These are phyloP conservation scores for Periconia sp. DNA, from an alignment of 2,329 filamentous ascomycete species.

Conservation along the genomic window DNA sequence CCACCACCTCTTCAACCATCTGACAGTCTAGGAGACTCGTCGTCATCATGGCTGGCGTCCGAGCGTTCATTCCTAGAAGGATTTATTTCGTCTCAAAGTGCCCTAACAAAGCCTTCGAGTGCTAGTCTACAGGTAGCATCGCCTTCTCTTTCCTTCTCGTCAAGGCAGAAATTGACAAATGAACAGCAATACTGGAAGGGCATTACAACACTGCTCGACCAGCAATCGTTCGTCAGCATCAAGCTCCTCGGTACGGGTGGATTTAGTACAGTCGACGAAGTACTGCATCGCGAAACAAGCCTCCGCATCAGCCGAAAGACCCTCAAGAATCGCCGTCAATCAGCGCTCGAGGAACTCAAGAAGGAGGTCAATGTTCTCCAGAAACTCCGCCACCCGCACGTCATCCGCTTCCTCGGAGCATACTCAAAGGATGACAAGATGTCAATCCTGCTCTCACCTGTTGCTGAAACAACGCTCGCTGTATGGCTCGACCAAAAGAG, in stretches of 20 bases:
- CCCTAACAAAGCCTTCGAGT: background rate
- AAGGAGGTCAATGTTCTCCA: conserved; percentile 41
- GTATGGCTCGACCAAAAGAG: conserved; percentile 33
- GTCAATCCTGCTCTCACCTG: conserved; percentile 39
- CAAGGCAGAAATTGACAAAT: background rate
- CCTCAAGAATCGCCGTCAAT: conserved; percentile 38
- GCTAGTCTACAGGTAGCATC: conserved; percentile 1
- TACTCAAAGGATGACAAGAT: conserved; percentile 41
- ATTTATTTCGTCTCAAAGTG: background rate
- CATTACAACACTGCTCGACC: conserved; percentile 2
- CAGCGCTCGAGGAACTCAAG: conserved; percentile 34
- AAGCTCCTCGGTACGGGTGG: conserved; percentile 39
- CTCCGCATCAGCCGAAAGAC: conserved; percentile 39
- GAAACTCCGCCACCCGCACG: conserved; percentile 42
- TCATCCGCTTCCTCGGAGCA: conserved; percentile 41
- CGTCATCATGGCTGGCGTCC: background rate
- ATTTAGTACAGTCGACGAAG: conserved; percentile 43
- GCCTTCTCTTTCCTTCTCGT: background rate
- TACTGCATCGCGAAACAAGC: conserved; percentile 37
- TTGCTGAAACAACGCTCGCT: conserved; percentile 40
- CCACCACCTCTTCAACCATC: background rate
- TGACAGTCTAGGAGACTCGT: background rate
- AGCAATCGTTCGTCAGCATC: conserved; percentile 36
- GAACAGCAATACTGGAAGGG: conserved; percentile 2
- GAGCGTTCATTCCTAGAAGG: background rate